A percentile compares a stretch with the other conserved stretches of the same genome.
Evolutionary conservation across 768 basidiomycete genomes (phyloP).

Genomic region (Collybia sp.): DNA sequence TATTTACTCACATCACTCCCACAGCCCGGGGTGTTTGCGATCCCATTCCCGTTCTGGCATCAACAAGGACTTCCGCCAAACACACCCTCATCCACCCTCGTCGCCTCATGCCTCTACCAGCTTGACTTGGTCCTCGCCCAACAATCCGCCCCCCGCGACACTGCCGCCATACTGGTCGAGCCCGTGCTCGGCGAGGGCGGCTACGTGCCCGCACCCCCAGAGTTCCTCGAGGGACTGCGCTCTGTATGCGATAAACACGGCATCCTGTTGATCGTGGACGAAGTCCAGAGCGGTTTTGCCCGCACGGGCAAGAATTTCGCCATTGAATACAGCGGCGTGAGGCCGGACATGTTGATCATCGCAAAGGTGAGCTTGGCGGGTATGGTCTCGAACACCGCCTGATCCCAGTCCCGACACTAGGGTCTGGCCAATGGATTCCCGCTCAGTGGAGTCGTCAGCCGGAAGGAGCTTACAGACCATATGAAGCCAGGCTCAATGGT

Average conservation of each 20-base stretch:
- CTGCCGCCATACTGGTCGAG: constrained; percentile 91
- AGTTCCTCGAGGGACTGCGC: constrained; percentile 77
- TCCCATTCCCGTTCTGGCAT: constrained; percentile 94
- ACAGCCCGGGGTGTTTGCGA: constrained; percentile 78
- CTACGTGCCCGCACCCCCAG: constrained; percentile 82
- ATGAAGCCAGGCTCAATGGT: constrained; percentile 81
- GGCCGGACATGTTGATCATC: constrained; percentile 83
- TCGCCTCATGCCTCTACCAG: constrained; percentile 68
- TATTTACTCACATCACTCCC: constrained; percentile 3
- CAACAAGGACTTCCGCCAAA: constrained; percentile 56
- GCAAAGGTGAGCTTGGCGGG: constrained; percentile 60
- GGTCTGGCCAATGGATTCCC: constrained; percentile 94
- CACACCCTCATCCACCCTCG: constrained; percentile 53
- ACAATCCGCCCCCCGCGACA: constrained; percentile 79
- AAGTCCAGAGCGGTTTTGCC: constrained; percentile 89
- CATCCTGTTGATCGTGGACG: constrained; percentile 81
- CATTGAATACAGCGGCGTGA: constrained; percentile 79
- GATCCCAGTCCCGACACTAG: constrained; percentile 27
- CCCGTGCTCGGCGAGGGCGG: constrained; percentile 95
- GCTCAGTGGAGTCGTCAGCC: constrained; percentile 77
- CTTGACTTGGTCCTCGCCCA: constrained; percentile 73
- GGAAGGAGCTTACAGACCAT: constrained; percentile 77
- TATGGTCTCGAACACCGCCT: not conserved
- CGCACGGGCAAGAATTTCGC: constrained; percentile 81
- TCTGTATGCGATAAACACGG: constrained; percentile 83